These are phyloP conservation scores for Alternaria alternata DNA, from an alignment of 2,329 filamentous ascomycete species.

Conservation along the genomic window DNA sequence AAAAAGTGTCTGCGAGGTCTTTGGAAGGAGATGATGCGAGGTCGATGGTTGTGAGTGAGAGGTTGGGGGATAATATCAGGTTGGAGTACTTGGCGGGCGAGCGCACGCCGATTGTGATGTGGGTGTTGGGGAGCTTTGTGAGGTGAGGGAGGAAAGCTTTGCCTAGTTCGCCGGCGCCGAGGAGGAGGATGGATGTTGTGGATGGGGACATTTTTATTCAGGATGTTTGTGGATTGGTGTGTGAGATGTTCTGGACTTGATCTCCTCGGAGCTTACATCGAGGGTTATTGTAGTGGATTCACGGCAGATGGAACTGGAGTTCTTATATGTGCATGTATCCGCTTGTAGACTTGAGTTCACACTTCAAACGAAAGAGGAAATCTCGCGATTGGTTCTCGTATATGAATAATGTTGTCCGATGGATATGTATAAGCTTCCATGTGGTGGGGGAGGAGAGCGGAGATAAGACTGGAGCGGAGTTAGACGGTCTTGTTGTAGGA, in stretches of 20 bases:
- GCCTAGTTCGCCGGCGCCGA: slow-evolving; percentile 74
- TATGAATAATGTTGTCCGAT: neutral
- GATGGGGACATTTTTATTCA: neutral
- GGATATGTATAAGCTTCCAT: neutral
- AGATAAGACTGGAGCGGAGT: slow-evolving; percentile 11
- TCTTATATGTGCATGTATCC: neutral
- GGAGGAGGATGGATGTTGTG: slow-evolving; percentile 59
- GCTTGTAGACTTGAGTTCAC: neutral
- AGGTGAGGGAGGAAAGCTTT: slow-evolving; percentile 63
- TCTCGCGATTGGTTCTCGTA: neutral
- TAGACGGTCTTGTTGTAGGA: slow-evolving; percentile 1
- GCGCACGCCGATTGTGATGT: slow-evolving; percentile 65
- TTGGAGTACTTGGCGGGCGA: slow-evolving; percentile 54
- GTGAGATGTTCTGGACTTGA: too few relatives aligned
- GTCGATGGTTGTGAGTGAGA: slow-evolving; percentile 56
- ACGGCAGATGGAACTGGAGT: neutral
- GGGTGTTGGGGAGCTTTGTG: slow-evolving; percentile 54
- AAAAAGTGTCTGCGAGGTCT: slow-evolving; percentile 46
- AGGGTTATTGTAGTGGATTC: too few relatives aligned
- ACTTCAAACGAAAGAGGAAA: fast-evolving
- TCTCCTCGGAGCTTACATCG: too few relatives aligned
- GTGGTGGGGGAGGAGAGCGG: neutral
- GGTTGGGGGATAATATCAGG: slow-evolving; percentile 26
- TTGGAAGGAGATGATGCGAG: slow-evolving; percentile 41
- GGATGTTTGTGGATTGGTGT: too few relatives aligned